Conservation (phyloP, 1,139 yeast genomes). For the Pichia sp. region DNA sequence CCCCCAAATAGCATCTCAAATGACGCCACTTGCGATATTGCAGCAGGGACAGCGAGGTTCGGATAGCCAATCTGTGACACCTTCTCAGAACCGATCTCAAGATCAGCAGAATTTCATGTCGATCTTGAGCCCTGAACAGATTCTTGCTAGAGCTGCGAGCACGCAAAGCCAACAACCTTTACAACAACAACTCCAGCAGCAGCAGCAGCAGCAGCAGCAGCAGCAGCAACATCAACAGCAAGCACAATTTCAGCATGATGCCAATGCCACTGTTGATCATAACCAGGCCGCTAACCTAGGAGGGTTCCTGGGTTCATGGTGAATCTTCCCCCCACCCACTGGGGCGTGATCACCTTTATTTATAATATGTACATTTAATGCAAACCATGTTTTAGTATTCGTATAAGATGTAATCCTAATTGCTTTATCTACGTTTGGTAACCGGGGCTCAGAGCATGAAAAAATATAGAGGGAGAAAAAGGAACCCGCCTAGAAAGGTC, state of each 20-base stretch:
- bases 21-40: slow-evolving; percentile 17
- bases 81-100: slow-evolving; percentile 14
- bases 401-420: not conserved
- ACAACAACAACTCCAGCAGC: not conserved
- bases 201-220: not conserved
- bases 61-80: slow-evolving; percentile 3
- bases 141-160: slow-evolving; percentile 27
- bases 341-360: not conserved
- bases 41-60: slow-evolving; percentile 2
- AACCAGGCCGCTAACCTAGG: not conserved
- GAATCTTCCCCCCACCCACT: not conserved
- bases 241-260: not conserved
- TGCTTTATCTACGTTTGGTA: not conserved
- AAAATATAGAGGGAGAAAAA: not conserved
- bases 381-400: not conserved
- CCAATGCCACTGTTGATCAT: not conserved
- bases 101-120: slow-evolving; percentile 15
- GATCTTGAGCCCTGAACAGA: slow-evolving; percentile 31
- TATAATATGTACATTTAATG: not conserved
- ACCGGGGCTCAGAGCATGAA: not conserved
- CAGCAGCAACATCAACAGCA: not conserved
- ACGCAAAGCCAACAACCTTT: not conserved
- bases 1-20: slow-evolving; percentile 11
- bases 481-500: not conserved
- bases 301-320: not conserved